Evolutionary conservation across 345 rosid genomes (phyloP), one percentile per base, ranked within the genome.

Genomic region (Turnera subulata): DNA sequence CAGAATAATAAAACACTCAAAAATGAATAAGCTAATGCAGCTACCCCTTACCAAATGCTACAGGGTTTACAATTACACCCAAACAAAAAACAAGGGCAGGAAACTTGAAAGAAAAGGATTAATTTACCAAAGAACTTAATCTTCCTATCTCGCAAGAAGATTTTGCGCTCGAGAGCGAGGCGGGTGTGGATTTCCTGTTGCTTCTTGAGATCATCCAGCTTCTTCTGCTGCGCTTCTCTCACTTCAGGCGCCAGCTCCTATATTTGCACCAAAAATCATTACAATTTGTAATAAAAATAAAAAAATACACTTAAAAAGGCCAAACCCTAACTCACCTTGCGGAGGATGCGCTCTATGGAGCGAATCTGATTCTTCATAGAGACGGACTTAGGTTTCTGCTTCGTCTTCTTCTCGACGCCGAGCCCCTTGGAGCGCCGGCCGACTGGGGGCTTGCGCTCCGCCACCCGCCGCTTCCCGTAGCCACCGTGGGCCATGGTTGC

Each of bases 311-410:
- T 10, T 16, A 55, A 45, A 45, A 45, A 15, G 6, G 16, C 1
- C 24, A 56, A 56, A 56, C 39, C 61, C 61, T 56, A 56, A 22
- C 15, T 42, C 37, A 89, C 99, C 91, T 90, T 94, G 61, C 97
- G 97, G 47, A 94, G 97, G 83, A 94, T 84, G 23, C 99, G 99
- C 54, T 85, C 99, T 32, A 80, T 56, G 65, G 97, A 90, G 64
- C 99, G 97, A 58, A 87, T 87, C 82, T 94, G 99, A 62, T 94
- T 93, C 79, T 87, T 93, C 62, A 85, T 78, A 20, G 97, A 80
- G 57, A 90, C 89, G 53, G 73, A 54, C 53, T 85, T 85, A 6
- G 83, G 75, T 55, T 90, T 90, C 15, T 77, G 78, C 76, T 89
- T 90, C 11, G 80, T 76, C 76, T 87, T 93, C 89, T 87, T 90